Evolutionary conservation across 2,329 filamentous ascomycete species (phyloP), one percentile per base, ranked within the genome.

Genomic region (Exophiala spinifera): DNA sequence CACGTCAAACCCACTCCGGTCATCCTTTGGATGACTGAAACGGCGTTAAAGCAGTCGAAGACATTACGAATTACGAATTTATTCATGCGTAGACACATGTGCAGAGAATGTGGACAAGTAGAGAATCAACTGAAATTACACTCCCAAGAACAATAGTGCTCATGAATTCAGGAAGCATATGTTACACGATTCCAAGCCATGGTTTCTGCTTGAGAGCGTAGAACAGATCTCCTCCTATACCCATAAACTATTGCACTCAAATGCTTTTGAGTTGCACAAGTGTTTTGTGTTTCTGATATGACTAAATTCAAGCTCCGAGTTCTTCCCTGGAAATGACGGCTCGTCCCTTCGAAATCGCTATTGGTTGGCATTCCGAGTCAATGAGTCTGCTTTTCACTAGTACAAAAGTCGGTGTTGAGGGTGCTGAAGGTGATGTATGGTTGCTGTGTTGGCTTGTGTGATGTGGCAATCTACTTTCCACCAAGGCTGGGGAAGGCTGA

Each of bases 401-500:
- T 54, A 57, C 57, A 60, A 60, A 31, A 46, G 53, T 57, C 49
- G 54, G 48, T 49, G 28, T 47, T 31, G 17, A 20, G 48, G 36
- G 11, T 43, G 25, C 47, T 37, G 54, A 60, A 54, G 51, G 39
- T 36, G 52, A 57, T 52, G 31, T 36, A 21, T 45, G 44, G 31
- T 53, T 46, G 36, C 19, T 39, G 5, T 3, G 28, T 19, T n/a
- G 36, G 36, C 23, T 45, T 34, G 43, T 20, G 34, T 49, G 7
- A 36, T 19, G 15, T 49, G 50, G 20, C 46, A 21, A 28, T 46
- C 51, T 63, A 65, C 42, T 65, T 65, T 56, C 55, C 61, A 43
- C 63, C 63, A 21, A 65, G 56, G 47, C 56, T 61, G 39, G 63
- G 63, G 53, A 65, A 65, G 42, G 62, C 61, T 40, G 51, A 52